Evolutionary conservation across 208 protist species (phyloP), one percentile per base, ranked within the genome.

Genomic region (Endotrypanum monterogeii): DNA sequence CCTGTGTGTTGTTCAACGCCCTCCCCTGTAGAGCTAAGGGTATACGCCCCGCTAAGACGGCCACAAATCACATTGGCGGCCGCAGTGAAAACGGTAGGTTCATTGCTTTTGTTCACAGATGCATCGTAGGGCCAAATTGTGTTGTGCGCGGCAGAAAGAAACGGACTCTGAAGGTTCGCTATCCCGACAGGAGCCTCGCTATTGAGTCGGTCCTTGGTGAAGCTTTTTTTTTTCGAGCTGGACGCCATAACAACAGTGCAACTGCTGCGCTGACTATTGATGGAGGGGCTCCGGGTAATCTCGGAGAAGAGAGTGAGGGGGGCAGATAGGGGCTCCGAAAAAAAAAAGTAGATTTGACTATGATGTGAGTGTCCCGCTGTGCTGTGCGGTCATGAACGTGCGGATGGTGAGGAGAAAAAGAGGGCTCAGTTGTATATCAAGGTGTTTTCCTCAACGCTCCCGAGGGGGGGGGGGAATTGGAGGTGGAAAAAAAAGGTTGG

Each of bases 41-140:
- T 28, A 11, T 37, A 55, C 25, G 70, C 71, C 11, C 76, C 76
- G 32, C 67, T 75, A 2, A 71, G 65, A 8, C 69, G 69, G 6
- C 76, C 76, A 23, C 65, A 60, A 20, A 76, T 44, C 56, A 56
- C 76, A 56, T 80, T 80, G 70, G 70, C 54, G 23, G 76, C 69
- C 1, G 76, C 76, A n/a, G 76, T 80, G 57, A 76, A 76, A 23
- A 68, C 58, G 44, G 54, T 41, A 8, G 35, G 54, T 2, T 44
- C 50, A 46, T 30, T 50, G 0, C 39, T 23, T 9, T 30, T 16
- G 32, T 60, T 23, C 39, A 30, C 37, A 11, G 48, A 6, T 6
- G 68, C 30, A 56, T 73, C 68, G 55, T 73, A 73, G 3, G 68
- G 68, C 76, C 76, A 80, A 55, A 76, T 41, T 7, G 76, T 80